A percentile compares a stretch with the other conserved stretches of the same genome.
Conservation (phyloP, 352 stramenopile species). For the Pythium oligandrum region DNA sequence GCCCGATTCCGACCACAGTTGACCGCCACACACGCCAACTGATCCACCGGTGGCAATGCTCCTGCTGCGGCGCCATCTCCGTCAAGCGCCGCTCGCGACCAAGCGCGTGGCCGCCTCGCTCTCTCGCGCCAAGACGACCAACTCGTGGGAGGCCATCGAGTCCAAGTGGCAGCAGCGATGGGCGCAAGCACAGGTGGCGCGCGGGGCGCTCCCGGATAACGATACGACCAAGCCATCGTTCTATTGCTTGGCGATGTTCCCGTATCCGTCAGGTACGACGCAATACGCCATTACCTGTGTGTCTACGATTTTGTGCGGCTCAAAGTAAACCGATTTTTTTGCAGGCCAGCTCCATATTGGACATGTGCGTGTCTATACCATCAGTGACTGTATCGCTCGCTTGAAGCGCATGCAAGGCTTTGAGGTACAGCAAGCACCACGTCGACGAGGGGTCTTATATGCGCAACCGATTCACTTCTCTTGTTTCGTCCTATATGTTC, state of each 20-base stretch:
- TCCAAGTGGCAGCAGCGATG: slow-evolving; percentile 71
- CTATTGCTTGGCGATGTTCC: slow-evolving; percentile 97
- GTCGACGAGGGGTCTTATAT: too few species aligned
- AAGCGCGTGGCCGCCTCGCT: slow-evolving; percentile 6
- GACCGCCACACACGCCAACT: too few species aligned
- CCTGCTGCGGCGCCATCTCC: neutral
- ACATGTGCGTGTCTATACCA: slow-evolving; percentile 99
- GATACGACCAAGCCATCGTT: slow-evolving; percentile 38
- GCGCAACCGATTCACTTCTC: too few species aligned
- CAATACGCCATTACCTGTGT: neutral
- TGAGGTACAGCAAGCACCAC: slow-evolving; percentile 44
- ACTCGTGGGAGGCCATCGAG: slow-evolving; percentile 55
- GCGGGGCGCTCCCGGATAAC: neutral
- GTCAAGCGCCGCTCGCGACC: neutral
- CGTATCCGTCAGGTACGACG: slow-evolving; percentile 93
- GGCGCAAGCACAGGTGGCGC: slow-evolving; percentile 13
- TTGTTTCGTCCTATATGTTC: neutral
- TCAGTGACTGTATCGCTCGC: slow-evolving; percentile 97
- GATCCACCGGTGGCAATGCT: slow-evolving; percentile 6
- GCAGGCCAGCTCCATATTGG: slow-evolving; percentile 95
- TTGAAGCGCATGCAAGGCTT: slow-evolving; percentile 97
- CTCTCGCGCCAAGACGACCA: slow-evolving; percentile 10
- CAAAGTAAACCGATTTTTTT: neutral
- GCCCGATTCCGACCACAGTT: too few species aligned
- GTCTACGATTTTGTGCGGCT: neutral